Evolutionary conservation across 257 asterid genomes (phyloP).

Genomic region (Cynanchum wilfordii): DNA sequence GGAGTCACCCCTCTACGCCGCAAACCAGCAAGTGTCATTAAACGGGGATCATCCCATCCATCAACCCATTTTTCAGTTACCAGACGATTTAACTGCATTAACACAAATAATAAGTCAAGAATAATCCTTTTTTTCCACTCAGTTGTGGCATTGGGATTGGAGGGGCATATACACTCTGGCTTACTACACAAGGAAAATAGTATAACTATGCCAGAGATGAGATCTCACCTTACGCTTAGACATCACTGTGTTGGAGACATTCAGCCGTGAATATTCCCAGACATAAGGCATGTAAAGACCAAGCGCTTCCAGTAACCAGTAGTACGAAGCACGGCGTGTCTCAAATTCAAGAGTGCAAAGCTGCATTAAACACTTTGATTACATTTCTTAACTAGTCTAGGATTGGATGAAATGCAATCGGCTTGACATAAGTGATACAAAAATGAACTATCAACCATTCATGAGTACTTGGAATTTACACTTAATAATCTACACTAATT

Average conservation of each 20-base stretch:
- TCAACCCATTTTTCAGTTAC: constrained; percentile 89
- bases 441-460: background rate
- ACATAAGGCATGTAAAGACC: constrained; percentile 82
- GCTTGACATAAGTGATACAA: background rate
- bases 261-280: constrained; percentile 90
- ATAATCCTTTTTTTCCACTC: background rate
- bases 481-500: background rate
- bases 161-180: background rate
- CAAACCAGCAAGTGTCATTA: constrained; percentile 90
- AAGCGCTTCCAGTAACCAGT: constrained; percentile 78
- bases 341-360: constrained; percentile 93
- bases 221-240: constrained; percentile 80
- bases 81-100: constrained; percentile 76
- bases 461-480: background rate
- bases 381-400: constrained; percentile 9
- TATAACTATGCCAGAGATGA: background rate
- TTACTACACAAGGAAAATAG: background rate
- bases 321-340: constrained; percentile 93
- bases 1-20: constrained; percentile 93
- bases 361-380: constrained; percentile 32
- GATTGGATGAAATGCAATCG: background rate
- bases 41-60: constrained; percentile 98
- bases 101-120: constrained; percentile 5
- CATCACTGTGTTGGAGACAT: constrained; percentile 84
- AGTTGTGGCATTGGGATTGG: background rate